Evolutionary conservation across 208 protist species (phyloP).

Genomic region (Crithidia mellificae): DNA sequence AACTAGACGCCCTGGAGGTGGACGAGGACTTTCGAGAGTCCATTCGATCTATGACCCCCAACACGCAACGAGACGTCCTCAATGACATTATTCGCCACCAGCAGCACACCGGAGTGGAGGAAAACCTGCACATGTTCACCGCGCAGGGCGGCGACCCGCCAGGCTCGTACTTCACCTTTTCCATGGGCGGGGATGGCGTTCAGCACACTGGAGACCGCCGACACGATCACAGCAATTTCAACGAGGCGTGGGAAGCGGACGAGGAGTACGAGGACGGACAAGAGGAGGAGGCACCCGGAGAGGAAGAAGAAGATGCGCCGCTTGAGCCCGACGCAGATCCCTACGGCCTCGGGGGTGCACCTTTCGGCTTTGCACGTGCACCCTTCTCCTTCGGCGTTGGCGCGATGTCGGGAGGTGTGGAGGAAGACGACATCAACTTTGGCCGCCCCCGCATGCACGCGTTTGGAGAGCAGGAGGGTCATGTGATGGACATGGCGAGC

Average conservation of each 20-base stretch:
- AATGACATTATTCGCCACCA: slow-evolving; percentile 75
- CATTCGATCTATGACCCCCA: slow-evolving; percentile 71
- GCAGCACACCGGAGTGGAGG: slow-evolving; percentile 18
- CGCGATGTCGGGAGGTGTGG: neutral
- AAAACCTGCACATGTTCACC: slow-evolving; percentile 9
- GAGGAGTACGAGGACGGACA: neutral
- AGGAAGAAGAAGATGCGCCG: slow-evolving; percentile 20
- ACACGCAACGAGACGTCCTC: slow-evolving; percentile 66
- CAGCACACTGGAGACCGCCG: slow-evolving; percentile 7
- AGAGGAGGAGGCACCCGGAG: slow-evolving; percentile 15
- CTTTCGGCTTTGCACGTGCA: neutral
- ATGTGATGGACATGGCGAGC: slow-evolving; percentile 4
- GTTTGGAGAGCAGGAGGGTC: neutral
- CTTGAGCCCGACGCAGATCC: neutral
- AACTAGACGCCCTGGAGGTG: slow-evolving; percentile 50
- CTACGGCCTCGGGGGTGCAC: neutral
- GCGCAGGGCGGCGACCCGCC: neutral
- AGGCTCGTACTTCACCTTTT: neutral
- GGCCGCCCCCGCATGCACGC: neutral
- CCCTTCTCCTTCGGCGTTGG: neutral
- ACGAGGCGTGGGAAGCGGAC: neutral
- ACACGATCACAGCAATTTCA: neutral
- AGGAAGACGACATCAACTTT: neutral
- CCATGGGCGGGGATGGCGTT: neutral
- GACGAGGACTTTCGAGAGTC: slow-evolving; percentile 73